Conservation (phyloP, 2,329 filamentous ascomycete genomes). For the Tolypocladium tropicale region DNA sequence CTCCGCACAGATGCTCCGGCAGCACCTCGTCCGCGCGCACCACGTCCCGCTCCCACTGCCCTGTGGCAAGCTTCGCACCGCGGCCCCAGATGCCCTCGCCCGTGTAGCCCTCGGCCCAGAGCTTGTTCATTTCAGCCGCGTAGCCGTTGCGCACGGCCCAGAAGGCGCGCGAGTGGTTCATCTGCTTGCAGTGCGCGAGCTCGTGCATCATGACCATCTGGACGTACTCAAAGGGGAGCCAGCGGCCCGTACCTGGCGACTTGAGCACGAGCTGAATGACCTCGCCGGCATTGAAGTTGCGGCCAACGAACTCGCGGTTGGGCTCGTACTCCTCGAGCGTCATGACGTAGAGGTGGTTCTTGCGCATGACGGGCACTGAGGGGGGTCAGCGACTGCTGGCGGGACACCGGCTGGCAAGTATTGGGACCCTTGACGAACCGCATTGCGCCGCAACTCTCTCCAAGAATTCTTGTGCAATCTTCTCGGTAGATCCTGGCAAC, state of each 20-base stretch:
- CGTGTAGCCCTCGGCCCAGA: slow-evolving; percentile 63
- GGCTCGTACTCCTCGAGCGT: slow-evolving; percentile 73
- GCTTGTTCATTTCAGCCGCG: slow-evolving; percentile 55
- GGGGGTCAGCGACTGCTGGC: background rate
- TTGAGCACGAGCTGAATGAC: slow-evolving; percentile 77
- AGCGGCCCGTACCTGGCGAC: slow-evolving; percentile 50
- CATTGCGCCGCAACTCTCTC: slow-evolving; percentile 75
- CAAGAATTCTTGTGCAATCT: slow-evolving; percentile 57
- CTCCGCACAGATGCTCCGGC: slow-evolving; percentile 69
- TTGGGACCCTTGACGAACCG: slow-evolving; percentile 28
- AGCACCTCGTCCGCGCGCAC: slow-evolving; percentile 44
- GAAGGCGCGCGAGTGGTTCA: slow-evolving; percentile 78
- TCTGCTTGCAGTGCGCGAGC: slow-evolving; percentile 79
- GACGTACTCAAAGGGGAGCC: slow-evolving; percentile 75
- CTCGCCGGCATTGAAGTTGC: slow-evolving; percentile 86
- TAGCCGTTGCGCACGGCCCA: slow-evolving; percentile 71
- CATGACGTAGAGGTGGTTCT: slow-evolving; percentile 53
- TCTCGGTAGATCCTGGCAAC: slow-evolving; percentile 52
- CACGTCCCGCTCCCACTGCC: slow-evolving; percentile 45
- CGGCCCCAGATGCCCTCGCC: slow-evolving; percentile 79
- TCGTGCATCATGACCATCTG: slow-evolving; percentile 97
- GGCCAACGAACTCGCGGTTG: slow-evolving; percentile 74
- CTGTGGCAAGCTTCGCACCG: slow-evolving; percentile 52
- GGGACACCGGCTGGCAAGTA: background rate
- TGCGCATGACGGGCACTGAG: slow-evolving; percentile 57